Percentiles rank a stretch among this genome's conserved stretches.
phyloP scores from a whole-genome alignment of 2,329 filamentous ascomycete species.

The Emergomyces africanus region DNA sequence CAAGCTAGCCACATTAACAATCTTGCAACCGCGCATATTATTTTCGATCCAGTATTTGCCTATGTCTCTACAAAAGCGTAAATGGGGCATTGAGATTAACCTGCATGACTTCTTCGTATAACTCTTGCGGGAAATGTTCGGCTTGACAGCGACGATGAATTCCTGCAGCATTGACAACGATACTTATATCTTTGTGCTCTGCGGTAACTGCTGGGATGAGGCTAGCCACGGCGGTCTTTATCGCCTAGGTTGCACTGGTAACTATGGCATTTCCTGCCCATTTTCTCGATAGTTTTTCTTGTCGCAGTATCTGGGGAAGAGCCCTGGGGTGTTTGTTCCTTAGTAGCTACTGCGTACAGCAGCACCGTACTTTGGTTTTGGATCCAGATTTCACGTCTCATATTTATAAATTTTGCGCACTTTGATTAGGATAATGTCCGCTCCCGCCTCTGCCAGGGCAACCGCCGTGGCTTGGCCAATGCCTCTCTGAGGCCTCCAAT shows the following conservation, averaged over 20 bases:
- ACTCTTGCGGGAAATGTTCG: conserved; percentile 58
- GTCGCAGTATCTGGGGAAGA: conserved; percentile 29
- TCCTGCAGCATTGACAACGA: conserved; percentile 75
- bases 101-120: conserved; percentile 72
- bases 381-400: background rate
- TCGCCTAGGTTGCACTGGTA: conserved; percentile 32
- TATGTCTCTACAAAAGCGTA: conserved; percentile 59
- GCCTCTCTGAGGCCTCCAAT: conserved; percentile 20
- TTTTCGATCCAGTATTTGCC: conserved; percentile 62
- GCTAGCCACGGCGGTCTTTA: conserved; percentile 26
- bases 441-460: conserved; percentile 22
- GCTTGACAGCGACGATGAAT: conserved; percentile 69
- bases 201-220: conserved; percentile 27
- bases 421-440: conserved; percentile 17
- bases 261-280: conserved; percentile 30
- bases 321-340: conserved; percentile 1
- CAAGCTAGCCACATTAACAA: conserved; percentile 75
- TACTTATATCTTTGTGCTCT: conserved; percentile 45
- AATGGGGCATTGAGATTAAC: conserved; percentile 79
- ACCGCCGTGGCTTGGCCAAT: conserved; percentile 22
- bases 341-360: no score
- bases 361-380: no score
- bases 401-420: background rate
- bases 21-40: conserved; percentile 44
- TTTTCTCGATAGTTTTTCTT: conserved; percentile 26